phyloP scores from a whole-genome alignment of 2,329 filamentous ascomycete species.

The Sporothrix luriei region DNA sequence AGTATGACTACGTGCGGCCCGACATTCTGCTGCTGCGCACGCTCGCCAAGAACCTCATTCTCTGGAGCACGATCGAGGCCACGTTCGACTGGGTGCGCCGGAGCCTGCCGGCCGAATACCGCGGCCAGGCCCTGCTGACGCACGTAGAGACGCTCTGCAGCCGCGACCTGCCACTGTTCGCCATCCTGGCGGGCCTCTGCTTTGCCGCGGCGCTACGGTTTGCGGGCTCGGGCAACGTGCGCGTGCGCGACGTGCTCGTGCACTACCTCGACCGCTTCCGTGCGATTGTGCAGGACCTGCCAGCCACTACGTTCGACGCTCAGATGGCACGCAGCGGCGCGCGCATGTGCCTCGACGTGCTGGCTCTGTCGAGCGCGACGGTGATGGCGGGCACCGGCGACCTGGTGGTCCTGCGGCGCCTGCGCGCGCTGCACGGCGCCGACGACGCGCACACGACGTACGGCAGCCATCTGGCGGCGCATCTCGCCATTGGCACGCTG shows the following conservation, averaged over 20 bases:
- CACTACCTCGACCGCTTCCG: conserved; percentile 86
- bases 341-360: conserved; percentile 85
- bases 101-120: conserved; percentile 73
- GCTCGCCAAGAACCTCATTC: conserved; percentile 83
- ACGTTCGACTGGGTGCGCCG: conserved; percentile 72
- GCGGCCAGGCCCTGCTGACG: conserved; percentile 61
- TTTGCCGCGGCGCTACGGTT: conserved; percentile 75
- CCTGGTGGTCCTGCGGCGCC: conserved; percentile 76
- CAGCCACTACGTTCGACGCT: conserved; percentile 69
- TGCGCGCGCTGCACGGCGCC: conserved; percentile 85
- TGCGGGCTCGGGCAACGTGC: conserved; percentile 69
- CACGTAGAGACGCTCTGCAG: conserved; percentile 67
- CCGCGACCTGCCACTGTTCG: conserved; percentile 87
- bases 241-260: conserved; percentile 79
- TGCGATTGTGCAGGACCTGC: conserved; percentile 66
- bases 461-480: conserved; percentile 88
- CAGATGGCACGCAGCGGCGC: conserved; percentile 81
- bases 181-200: conserved; percentile 85
- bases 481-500: conserved; percentile 85
- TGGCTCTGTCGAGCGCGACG: conserved; percentile 78
- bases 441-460: conserved; percentile 84
- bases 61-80: conserved; percentile 83
- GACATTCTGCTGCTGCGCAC: conserved; percentile 91
- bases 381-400: conserved; percentile 98
- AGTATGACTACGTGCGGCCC: conserved; percentile 94